Base-by-base conservation (phyloP, 768 basidiomycete genomes). In the Multifurca ochricompacta region DNA sequence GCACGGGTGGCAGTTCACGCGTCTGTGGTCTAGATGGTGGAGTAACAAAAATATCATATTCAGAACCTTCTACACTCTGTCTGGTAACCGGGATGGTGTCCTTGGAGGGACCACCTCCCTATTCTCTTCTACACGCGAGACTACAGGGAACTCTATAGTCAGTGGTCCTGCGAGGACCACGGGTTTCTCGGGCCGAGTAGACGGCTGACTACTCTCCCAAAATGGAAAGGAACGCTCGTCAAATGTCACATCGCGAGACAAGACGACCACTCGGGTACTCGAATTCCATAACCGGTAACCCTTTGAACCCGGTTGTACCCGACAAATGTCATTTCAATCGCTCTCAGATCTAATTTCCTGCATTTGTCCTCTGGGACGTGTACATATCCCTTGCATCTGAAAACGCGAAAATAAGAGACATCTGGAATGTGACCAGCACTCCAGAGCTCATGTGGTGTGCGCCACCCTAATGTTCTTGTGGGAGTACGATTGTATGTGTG, bases 401-500 rank as follows among this genome's bases (percentile, higher is more conserved):
- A 64, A 11, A 47, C 37, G 18, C 28, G 53, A 6, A 65, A 8
- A 13, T 51, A 14, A 0, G 42, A 47, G 1, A 65, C 39, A 39
- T 65, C 48, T 0, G 64, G 64, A 32, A 61, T 53, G 11, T 54
- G 28, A 19, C 48, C 19, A 59, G 13, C 8, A 31, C 36, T 23
- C 51, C 51, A 52, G 3, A 16, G 3, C 45, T 67, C 62, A 31
- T 55, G 57, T 4, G 67, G 67, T 0, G 64, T 66, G 16, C 27
- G 49, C 13, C 64, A 62, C 9, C 62, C 57, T 10, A 72, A 31
- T 0, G 58, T 59, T 13, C 59, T 58, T 1, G 67, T 70, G 0
- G 66, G 58, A 0, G 67, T 64, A 1, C 67, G 35, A 53, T 75
- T 75, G 54, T 67, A 63, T 23, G 76, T 31, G 66, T 71, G 76